phyloP scores from a whole-genome alignment of 2,329 filamentous ascomycete species.

The Penicillium digitatum region DNA sequence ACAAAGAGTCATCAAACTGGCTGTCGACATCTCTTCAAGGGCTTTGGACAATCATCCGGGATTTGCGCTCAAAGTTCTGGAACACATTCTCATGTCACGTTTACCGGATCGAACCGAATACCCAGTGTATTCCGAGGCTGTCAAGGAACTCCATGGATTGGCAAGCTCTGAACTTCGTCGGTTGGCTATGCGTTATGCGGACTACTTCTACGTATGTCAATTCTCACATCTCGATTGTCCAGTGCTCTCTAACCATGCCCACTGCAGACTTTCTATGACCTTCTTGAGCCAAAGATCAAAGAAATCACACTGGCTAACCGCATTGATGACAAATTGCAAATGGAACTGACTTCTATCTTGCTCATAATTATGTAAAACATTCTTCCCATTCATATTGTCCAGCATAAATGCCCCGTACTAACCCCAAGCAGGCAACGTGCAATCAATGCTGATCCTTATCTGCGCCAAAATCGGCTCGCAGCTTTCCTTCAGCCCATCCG shows the following conservation, averaged over 20 bases:
- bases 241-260: conserved; percentile 23
- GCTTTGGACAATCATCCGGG: conserved; percentile 70
- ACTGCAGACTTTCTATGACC: conserved; percentile 71
- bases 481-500: conserved; percentile 80
- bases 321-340: conserved; percentile 75
- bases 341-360: conserved; percentile 83
- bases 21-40: conserved; percentile 79
- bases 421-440: conserved; percentile 65
- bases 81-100: conserved; percentile 83
- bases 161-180: conserved; percentile 84
- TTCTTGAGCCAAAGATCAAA: conserved; percentile 77
- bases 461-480: conserved; percentile 67
- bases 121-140: conserved; percentile 74
- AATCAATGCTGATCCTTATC: conserved; percentile 65
- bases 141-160: conserved; percentile 81
- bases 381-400: neutral
- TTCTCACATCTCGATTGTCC: neutral
- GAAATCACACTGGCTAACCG: conserved; percentile 68
- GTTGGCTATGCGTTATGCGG: conserved; percentile 83
- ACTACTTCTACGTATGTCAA: conserved; percentile 68
- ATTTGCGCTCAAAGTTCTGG: conserved; percentile 84
- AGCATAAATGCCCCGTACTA: conserved; percentile 3
- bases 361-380: conserved; percentile 79
- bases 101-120: conserved; percentile 68
- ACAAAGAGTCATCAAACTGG: conserved; percentile 74